Evolutionary conservation across 441 rosid species (phyloP).

Genomic region (Flueggea neowawraea): DNA sequence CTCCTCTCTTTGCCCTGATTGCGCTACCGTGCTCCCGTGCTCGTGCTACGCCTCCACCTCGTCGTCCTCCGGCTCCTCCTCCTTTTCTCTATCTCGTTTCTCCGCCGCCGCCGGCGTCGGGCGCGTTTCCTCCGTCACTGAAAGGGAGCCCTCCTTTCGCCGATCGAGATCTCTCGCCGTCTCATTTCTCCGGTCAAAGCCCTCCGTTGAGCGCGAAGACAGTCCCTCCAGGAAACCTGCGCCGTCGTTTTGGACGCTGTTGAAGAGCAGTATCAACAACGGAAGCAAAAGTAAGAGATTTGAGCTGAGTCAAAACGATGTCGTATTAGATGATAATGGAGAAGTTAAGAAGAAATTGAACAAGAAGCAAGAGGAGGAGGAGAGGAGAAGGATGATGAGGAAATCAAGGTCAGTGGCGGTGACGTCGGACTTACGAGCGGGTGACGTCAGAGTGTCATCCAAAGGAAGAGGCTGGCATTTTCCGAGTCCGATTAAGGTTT

Average conservation of each 20-base stretch:
- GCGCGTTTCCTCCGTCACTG: slow-evolving; percentile 48
- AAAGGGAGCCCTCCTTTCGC: slow-evolving; percentile 56
- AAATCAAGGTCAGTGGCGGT: slow-evolving; percentile 50
- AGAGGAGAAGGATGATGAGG: slow-evolving; percentile 44
- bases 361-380: slow-evolving; percentile 13
- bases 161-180: slow-evolving; percentile 64
- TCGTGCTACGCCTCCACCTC: slow-evolving; percentile 24
- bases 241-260: slow-evolving; percentile 47
- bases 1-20: slow-evolving; percentile 51
- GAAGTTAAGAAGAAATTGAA: too few species aligned
- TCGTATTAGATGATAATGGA: neutral
- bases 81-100: slow-evolving; percentile 23
- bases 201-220: slow-evolving; percentile 9
- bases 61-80: slow-evolving; percentile 22
- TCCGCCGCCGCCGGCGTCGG: slow-evolving; percentile 33
- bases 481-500: slow-evolving; percentile 43
- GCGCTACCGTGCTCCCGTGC: slow-evolving; percentile 47
- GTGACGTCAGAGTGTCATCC: slow-evolving; percentile 19
- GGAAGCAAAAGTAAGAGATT: slow-evolving; percentile 14
- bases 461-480: slow-evolving; percentile 48
- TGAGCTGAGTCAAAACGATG: neutral
- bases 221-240: slow-evolving; percentile 9
- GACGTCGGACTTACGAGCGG: slow-evolving; percentile 25
- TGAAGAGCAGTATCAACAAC: slow-evolving; percentile 18
- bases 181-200: slow-evolving; percentile 46